phyloP scores from a whole-genome alignment of 2,329 filamentous ascomycete genomes.

The Aspergillus fumigatus region DNA sequence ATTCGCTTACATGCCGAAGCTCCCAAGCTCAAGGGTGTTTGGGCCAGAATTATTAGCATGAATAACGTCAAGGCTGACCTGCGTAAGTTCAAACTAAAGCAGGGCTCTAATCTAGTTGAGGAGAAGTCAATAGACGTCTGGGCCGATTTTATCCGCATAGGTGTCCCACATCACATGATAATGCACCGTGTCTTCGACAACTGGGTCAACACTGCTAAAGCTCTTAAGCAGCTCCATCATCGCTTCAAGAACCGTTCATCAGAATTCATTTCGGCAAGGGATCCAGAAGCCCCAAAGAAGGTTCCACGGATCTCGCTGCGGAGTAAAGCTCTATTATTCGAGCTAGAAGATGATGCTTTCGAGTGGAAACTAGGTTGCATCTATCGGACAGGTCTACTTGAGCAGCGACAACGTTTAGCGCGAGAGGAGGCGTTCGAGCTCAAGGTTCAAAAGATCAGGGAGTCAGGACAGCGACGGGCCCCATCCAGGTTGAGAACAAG shows the following conservation, averaged over 20 bases:
- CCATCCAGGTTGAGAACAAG: conserved; percentile 50
- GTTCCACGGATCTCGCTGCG: conserved; percentile 83
- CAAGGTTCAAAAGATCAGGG: conserved; percentile 78
- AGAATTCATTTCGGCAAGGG: conserved; percentile 82
- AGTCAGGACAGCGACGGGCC: conserved; percentile 54
- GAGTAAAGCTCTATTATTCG: conserved; percentile 77
- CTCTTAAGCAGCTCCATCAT: conserved; percentile 85
- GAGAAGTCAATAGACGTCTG: conserved; percentile 81
- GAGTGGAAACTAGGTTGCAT: conserved; percentile 97
- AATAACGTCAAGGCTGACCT: conserved; percentile 78
- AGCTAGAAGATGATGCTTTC: conserved; percentile 92
- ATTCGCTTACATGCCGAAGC: conserved; percentile 83
- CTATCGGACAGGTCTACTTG: conserved; percentile 80
- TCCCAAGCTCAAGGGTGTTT: conserved; percentile 74
- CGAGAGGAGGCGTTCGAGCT: conserved; percentile 84
- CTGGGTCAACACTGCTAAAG: conserved; percentile 79
- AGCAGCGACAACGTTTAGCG: conserved; percentile 84
- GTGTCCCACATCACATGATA: conserved; percentile 85
- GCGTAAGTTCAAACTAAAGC: conserved; percentile 68
- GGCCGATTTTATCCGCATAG: conserved; percentile 79
- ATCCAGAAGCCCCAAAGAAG: conserved; percentile 76
- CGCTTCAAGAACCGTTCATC: conserved; percentile 83
- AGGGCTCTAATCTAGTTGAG: conserved; percentile 57
- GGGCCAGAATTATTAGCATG: conserved; percentile 81
- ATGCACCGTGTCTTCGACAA: conserved; percentile 93